These are phyloP conservation scores for Hymenoscyphus scutula DNA, from an alignment of 2,329 filamentous ascomycete species.

Conservation along the genomic window DNA sequence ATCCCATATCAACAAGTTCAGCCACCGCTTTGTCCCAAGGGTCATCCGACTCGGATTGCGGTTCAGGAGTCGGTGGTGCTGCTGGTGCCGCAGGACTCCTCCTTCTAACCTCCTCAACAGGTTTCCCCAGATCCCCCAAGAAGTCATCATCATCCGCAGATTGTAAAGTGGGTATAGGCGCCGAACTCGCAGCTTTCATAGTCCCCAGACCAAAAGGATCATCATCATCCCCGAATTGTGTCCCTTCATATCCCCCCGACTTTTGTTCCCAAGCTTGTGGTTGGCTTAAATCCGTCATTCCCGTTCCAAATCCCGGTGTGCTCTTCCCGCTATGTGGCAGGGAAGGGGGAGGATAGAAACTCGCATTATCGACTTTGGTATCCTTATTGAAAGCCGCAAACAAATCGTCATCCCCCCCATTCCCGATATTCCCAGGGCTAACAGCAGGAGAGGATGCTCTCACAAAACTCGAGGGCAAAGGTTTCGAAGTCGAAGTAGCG, in stretches of 20 bases:
- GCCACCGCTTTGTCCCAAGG: conserved; percentile 77
- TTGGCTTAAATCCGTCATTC: conserved; percentile 49
- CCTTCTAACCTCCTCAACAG: conserved; percentile 61
- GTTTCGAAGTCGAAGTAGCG: conserved; percentile 43
- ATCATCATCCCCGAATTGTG: conserved; percentile 60
- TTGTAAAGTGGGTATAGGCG: conserved; percentile 29
- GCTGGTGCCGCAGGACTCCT: conserved; percentile 36
- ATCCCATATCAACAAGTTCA: conserved; percentile 93
- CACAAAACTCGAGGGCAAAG: too few species aligned
- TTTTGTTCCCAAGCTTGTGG: conserved; percentile 53
- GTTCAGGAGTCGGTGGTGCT: conserved; percentile 23
- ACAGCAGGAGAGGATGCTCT: conserved; percentile 34
- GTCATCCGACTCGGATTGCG: conserved; percentile 45
- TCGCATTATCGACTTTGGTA: conserved; percentile 65
- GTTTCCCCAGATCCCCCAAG: conserved; percentile 61
- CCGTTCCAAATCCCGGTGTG: conserved; percentile 43
- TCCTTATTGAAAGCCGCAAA: conserved; percentile 66
- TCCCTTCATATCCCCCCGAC: conserved; percentile 20
- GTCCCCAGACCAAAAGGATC: conserved; percentile 82
- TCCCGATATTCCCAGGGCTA: conserved; percentile 23
- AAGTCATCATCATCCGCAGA: conserved; percentile 61
- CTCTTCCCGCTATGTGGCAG: conserved; percentile 37
- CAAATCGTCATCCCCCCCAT: conserved; percentile 56
- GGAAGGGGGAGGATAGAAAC: conserved; percentile 58
- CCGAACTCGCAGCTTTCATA: conserved; percentile 41